Percentiles rank a stretch among this genome's conserved stretches.
phyloP scores from a whole-genome alignment of 495 filamentous ascomycete species.

The Bryoglossum gracile region DNA sequence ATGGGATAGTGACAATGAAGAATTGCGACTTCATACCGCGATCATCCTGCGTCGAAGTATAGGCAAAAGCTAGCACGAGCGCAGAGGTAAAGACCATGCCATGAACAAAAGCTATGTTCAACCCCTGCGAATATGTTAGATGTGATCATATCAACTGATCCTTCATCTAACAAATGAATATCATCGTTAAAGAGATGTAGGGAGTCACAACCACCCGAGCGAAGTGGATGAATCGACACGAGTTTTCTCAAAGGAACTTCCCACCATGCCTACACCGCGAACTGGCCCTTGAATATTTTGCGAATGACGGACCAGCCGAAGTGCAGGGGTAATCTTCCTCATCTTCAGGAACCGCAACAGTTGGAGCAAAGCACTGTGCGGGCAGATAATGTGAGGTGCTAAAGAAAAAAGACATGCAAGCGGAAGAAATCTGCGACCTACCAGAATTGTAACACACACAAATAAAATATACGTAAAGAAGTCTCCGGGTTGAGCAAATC shows the following conservation, averaged over 20 bases:
- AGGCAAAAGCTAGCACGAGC: constrained; percentile 68
- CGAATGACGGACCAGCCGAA: constrained; percentile 68
- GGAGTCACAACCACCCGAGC: constrained; percentile 74
- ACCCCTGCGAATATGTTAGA: constrained; percentile 29
- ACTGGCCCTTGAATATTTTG: constrained; percentile 64
- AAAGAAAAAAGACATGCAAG: constrained; percentile 20
- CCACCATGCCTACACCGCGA: constrained; percentile 83
- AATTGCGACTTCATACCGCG: constrained; percentile 61
- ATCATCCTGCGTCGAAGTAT: constrained; percentile 77
- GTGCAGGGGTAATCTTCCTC: constrained; percentile 94
- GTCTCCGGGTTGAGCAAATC: constrained; percentile 57
- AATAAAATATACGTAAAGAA: constrained; percentile 63
- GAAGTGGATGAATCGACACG: constrained; percentile 52
- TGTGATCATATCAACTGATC: background rate
- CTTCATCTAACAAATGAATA: constrained; percentile 7
- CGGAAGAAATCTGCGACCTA: constrained; percentile 38
- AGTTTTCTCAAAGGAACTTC: constrained; percentile 78
- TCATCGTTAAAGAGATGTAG: constrained; percentile 57
- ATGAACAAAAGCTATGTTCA: constrained; percentile 44
- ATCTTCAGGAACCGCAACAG: constrained; percentile 96
- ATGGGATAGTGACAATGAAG: constrained; percentile 69
- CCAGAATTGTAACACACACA: constrained; percentile 49
- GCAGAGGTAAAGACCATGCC: constrained; percentile 51
- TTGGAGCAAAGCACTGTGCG: constrained; percentile 65
- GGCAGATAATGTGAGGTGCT: constrained; percentile 90